A percentile compares a stretch with the other conserved stretches of the same genome.
These are phyloP conservation scores for Colletotrichum spaethianum DNA, from an alignment of 2,329 filamentous ascomycete genomes.

Conservation along the genomic window DNA sequence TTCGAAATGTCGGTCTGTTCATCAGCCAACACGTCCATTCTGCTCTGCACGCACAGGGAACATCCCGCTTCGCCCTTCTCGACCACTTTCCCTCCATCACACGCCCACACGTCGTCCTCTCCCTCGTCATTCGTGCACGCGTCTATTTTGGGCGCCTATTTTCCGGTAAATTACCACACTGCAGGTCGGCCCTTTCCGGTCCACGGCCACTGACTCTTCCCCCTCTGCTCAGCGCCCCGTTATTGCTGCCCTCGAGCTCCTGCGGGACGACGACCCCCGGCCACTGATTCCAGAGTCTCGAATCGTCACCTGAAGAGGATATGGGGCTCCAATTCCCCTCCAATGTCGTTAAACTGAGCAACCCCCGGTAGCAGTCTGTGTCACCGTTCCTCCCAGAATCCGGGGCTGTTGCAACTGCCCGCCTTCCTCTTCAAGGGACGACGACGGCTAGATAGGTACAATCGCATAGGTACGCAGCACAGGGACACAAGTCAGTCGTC, in stretches of 20 bases:
- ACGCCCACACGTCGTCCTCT: neutral
- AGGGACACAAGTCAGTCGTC: conserved; percentile 10
- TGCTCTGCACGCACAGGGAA: conserved; percentile 32
- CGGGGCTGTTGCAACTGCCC: conserved; percentile 34
- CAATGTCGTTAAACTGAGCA: conserved; percentile 33
- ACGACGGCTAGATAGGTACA: neutral
- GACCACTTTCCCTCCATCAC: neutral
- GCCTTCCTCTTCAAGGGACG: conserved; percentile 16
- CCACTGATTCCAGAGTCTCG: neutral
- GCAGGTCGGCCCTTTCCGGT: conserved; percentile 21
- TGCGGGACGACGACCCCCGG: neutral
- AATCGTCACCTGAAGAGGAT: conserved; percentile 28
- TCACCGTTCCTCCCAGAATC: conserved; percentile 19
- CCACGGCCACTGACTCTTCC: neutral
- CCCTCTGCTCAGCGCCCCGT: neutral
- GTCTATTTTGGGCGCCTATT: conserved; percentile 32
- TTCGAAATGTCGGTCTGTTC: conserved; percentile 35
- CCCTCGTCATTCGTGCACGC: conserved; percentile 16
- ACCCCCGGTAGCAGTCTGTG: conserved; percentile 16
- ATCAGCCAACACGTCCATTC: neutral
- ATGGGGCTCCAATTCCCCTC: conserved; percentile 29
- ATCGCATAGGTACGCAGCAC: neutral
- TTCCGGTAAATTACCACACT: conserved; percentile 33
- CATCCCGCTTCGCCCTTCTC: conserved; percentile 17
- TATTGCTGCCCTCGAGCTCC: neutral